Base-by-base conservation (phyloP, 305 asterid genomes). In the Caryopteris hybrid region DNA sequence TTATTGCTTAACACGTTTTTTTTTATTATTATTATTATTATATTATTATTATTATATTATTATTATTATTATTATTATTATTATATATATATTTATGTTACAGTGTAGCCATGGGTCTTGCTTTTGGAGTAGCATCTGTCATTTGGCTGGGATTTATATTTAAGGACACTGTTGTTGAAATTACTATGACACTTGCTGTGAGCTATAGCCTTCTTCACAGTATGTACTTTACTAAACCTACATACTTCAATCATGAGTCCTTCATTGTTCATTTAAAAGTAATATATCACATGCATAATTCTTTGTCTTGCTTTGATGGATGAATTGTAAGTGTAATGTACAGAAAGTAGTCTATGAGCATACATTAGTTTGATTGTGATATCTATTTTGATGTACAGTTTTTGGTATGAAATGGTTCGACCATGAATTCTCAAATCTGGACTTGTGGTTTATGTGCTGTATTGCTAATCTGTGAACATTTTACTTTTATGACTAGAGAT, bases 121-220 rank as follows among this genome's bases (percentile, higher is more conserved):
- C 93, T 75, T 94, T 89, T 70, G 99, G 97, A 75, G 69, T 91
- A 69, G 84, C 83, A 66, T 91, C 99, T 9, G 90, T 91, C 59
- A 60, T 94, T 71, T 91, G 99, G 99, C 89, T 94, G 81, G 90
- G 99, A 68, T 94, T 79, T 79, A 89, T 94, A 85, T 94, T 94
- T 90, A 91, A 94, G 72, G 99, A 94, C 80, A 91, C 99, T 5
- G 95, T 91, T 76, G 91, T 91, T 72, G 97, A 94, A 83, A 89
- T 94, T 69, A 79, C 91, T 1, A 74, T 94, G 76, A 94, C 99
- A 57, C 80, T 91, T 69, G 96, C 97, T 36, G 97, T 89, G 85
- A 94, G 99, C 96, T 94, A 94, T 89, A 60, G 95, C 99, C 53
- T 94, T 69, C 88, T 94, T 87, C 83, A 87, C 96, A 20, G 97